phyloP scores from a whole-genome alignment of 2,329 filamentous ascomycete species.

The Talaromyces funiculosus region DNA sequence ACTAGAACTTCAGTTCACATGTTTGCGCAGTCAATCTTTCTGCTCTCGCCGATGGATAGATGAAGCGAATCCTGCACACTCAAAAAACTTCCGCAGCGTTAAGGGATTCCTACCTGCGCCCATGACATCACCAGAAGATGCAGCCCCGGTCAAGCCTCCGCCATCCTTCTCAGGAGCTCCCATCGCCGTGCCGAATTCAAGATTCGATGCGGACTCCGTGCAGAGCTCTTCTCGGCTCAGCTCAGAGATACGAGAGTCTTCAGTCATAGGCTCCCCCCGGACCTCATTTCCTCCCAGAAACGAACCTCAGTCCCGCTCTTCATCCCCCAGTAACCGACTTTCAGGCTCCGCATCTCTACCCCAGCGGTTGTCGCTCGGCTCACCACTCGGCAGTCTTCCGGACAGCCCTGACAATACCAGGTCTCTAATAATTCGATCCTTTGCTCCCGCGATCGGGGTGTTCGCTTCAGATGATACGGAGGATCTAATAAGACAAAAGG shows the following conservation, averaged over 20 bases:
- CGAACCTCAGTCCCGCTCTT: slow-evolving; percentile 61
- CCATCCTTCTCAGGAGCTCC: slow-evolving; percentile 65
- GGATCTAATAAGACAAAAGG: slow-evolving; percentile 72
- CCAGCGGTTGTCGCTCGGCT: slow-evolving; percentile 41
- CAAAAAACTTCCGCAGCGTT: slow-evolving; percentile 2
- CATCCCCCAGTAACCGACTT: slow-evolving; percentile 59
- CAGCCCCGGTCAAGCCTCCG: slow-evolving; percentile 60
- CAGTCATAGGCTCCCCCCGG: slow-evolving; percentile 54
- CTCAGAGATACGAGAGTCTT: slow-evolving; percentile 46
- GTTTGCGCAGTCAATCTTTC: neutral
- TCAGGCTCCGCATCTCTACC: slow-evolving; percentile 50
- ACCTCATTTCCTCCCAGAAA: slow-evolving; percentile 43
- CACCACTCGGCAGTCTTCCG: slow-evolving; percentile 49
- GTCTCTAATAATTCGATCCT: slow-evolving; percentile 70
- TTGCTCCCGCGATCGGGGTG: slow-evolving; percentile 83
- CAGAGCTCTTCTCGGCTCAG: slow-evolving; percentile 45
- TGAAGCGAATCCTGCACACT: slow-evolving; percentile 10
- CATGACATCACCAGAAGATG: slow-evolving; percentile 66
- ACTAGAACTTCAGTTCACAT: neutral
- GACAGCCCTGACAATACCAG: slow-evolving; percentile 52
- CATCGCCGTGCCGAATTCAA: slow-evolving; percentile 55
- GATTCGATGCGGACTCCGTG: slow-evolving; percentile 42
- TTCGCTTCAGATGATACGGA: slow-evolving; percentile 85
- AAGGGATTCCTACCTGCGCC: slow-evolving; percentile 33
- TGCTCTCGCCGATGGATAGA: slow-evolving; percentile 15